Percentiles rank a stretch among this genome's conserved stretches.
Conservation (phyloP, 2,329 filamentous ascomycete species). For the Ophiobolus disseminans region DNA sequence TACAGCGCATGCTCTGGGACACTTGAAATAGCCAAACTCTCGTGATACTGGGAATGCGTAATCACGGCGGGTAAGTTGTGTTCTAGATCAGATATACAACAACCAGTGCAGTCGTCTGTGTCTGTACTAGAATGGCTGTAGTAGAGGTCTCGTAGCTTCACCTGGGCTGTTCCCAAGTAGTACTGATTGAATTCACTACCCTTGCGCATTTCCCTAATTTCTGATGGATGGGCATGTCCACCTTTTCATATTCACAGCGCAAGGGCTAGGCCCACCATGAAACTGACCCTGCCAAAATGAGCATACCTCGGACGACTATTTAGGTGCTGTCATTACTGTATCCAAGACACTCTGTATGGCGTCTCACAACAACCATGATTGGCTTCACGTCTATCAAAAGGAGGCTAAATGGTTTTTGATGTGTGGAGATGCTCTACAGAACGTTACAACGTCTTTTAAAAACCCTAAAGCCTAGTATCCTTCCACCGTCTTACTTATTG, state of each 20-base stretch:
- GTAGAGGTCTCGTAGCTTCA: constrained; percentile 10
- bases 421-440: constrained; percentile 2
- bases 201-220: too few relatives aligned
- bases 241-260: too few relatives aligned
- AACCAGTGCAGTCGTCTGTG: constrained; percentile 10
- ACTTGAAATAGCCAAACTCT: background rate
- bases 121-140: constrained; percentile 8
- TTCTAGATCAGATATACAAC: constrained; percentile 13
- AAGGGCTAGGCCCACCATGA: too few relatives aligned
- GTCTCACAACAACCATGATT: constrained; percentile 4
- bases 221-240: constrained; percentile 2
- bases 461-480: constrained; percentile 8
- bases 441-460: constrained; percentile 4
- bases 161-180: constrained; percentile 12
- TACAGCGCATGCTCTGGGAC: constrained; percentile 6
- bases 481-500: constrained; percentile 15
- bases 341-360: too few relatives aligned
- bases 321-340: too few relatives aligned
- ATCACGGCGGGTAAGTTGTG: constrained; percentile 17
- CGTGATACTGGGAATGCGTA: background rate
- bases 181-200: too few relatives aligned
- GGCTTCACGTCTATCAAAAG: constrained; percentile 14
- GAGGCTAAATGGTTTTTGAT: constrained; percentile 14
- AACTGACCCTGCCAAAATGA: too few relatives aligned
- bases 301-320: too few relatives aligned